These are phyloP conservation scores for Tagetes patula DNA, from an alignment of 129 eudicot species.

Conservation along the genomic window DNA sequence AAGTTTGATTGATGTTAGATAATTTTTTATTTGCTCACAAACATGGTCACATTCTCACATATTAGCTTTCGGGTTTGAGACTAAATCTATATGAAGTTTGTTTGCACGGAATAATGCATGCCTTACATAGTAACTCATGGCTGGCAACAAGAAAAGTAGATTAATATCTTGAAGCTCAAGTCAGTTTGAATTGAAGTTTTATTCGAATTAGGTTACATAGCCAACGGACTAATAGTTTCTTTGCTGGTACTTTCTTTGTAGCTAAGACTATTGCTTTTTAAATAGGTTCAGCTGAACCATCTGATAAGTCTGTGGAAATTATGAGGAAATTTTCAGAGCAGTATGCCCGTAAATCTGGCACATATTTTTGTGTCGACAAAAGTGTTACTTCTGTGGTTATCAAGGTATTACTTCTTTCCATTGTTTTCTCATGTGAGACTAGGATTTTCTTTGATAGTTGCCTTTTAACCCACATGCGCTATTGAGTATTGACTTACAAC, in stretches of 20 bases:
- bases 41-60: neutral
- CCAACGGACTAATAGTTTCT: neutral
- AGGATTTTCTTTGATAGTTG: neutral
- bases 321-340: constrained; percentile 99
- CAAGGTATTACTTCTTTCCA: constrained; percentile 59
- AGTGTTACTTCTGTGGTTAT: constrained; percentile 95
- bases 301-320: constrained; percentile 86
- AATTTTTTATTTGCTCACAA: neutral
- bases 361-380: constrained; percentile 91
- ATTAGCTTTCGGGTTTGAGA: neutral
- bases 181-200: neutral
- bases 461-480: constrained; percentile 4
- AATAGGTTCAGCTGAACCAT: constrained; percentile 58
- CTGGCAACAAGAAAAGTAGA: neutral
- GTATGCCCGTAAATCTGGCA: constrained; percentile 88
- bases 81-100: neutral
- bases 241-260: neutral
- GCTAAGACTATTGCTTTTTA: constrained; percentile 6
- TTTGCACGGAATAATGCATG: neutral
- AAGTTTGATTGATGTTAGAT: neutral
- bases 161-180: neutral
- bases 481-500: neutral
- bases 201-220: constrained; percentile 1
- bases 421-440: neutral
- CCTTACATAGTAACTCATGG: constrained; percentile 6